phyloP scores from a whole-genome alignment of 2,329 filamentous ascomycete species.

The Eurotiales sp. region DNA sequence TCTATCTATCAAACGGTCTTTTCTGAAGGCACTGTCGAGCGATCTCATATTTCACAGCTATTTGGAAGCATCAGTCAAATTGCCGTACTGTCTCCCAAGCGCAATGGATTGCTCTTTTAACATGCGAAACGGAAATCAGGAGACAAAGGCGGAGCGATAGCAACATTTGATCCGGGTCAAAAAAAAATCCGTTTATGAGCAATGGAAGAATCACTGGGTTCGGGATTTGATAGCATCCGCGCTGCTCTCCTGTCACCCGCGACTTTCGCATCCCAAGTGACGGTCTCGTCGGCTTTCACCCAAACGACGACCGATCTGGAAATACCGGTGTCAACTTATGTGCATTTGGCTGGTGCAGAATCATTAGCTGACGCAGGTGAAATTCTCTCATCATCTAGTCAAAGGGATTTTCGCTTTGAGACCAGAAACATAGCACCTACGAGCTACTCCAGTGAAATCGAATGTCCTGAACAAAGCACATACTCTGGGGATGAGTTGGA shows the following conservation, averaged over 20 bases:
- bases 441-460: background rate
- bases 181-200: background rate
- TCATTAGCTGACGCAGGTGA: background rate
- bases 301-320: background rate
- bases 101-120: background rate
- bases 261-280: conserved; percentile 3
- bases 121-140: background rate
- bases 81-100: background rate
- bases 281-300: conserved; percentile 1
- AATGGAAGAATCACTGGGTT: conserved; percentile 14
- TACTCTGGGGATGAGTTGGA: background rate
- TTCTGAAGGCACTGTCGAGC: background rate
- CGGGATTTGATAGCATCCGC: conserved; percentile 15
- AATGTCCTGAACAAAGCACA: background rate
- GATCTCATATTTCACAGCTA: background rate
- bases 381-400: background rate
- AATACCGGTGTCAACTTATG: background rate
- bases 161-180: too few species aligned
- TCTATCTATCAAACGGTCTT: too few species aligned
- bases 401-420: background rate
- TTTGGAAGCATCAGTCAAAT: background rate
- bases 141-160: conserved; percentile 3
- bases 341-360: background rate
- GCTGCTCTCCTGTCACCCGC: conserved; percentile 10
- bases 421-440: background rate